Evolutionary conservation across 1,284 basidiomycete species (phyloP).

Genomic region (Sporisorium exsertum): DNA sequence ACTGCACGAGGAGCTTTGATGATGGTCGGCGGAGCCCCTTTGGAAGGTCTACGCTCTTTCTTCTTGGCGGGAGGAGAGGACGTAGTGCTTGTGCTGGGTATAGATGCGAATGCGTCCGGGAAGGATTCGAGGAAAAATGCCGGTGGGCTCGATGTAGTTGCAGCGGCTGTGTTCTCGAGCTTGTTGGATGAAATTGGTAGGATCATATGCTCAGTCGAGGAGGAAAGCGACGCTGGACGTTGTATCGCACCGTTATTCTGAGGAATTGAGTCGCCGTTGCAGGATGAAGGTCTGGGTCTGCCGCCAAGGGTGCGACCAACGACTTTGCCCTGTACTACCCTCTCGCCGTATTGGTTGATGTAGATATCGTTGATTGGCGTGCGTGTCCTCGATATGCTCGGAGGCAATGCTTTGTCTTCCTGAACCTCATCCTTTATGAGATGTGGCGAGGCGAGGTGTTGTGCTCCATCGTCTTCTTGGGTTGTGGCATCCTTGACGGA

Average conservation of each 20-base stretch:
- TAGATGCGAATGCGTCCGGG: conserved; percentile 21
- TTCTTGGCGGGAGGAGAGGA: conserved; percentile 7
- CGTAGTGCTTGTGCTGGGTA: background rate
- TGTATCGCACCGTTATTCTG: background rate
- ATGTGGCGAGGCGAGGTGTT: background rate
- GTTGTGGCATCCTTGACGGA: conserved; percentile 33
- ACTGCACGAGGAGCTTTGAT: conserved; percentile 35
- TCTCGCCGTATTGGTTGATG: conserved; percentile 53
- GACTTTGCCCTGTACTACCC: conserved; percentile 48
- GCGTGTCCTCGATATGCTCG: conserved; percentile 18
- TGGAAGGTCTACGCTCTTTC: conserved; percentile 15
- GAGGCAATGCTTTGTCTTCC: conserved; percentile 14
- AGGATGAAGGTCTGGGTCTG: conserved; percentile 27
- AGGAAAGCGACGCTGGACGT: background rate
- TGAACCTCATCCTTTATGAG: background rate
- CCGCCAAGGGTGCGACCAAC: conserved; percentile 43
- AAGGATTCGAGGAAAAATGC: conserved; percentile 56
- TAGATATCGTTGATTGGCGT: conserved; percentile 46
- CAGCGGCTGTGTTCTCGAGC: background rate
- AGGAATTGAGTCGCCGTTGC: background rate
- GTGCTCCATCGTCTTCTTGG: background rate
- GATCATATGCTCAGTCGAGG: background rate
- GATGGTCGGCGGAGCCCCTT: conserved; percentile 14
- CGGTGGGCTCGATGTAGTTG: conserved; percentile 19
- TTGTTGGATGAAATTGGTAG: background rate